A percentile compares a stretch with the other conserved stretches of the same genome.
Evolutionary conservation across 139 green algal genomes (phyloP).

Genomic region (Picochlorum costavermella): DNA sequence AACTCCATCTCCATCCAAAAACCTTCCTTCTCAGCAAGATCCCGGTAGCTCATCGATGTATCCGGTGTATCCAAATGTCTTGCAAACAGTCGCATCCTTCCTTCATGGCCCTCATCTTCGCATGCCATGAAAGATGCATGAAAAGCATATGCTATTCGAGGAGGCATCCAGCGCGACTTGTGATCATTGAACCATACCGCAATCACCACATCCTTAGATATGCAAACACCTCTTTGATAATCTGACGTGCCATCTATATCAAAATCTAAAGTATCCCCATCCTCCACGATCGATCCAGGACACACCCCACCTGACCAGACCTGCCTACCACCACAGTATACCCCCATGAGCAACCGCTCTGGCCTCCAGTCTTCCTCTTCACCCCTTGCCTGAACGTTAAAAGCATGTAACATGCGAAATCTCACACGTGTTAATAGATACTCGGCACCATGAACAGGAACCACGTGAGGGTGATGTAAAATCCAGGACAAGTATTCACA

Average conservation of each 20-base stretch:
- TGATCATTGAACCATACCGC: conserved; percentile 40
- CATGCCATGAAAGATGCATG: conserved; percentile 32
- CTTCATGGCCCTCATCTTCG: background rate
- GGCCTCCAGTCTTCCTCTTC: background rate
- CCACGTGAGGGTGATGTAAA: conserved; percentile 14
- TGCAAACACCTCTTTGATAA: conserved; percentile 1
- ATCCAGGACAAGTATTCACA: conserved; percentile 22
- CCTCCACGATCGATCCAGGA: conserved; percentile 3
- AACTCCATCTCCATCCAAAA: conserved; percentile 40
- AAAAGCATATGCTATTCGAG: conserved; percentile 34
- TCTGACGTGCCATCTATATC: conserved; percentile 4
- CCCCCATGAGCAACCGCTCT: conserved; percentile 13
- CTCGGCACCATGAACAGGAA: conserved; percentile 10
- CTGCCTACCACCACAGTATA: conserved; percentile 25
- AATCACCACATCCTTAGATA: conserved; percentile 30
- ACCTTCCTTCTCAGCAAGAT: conserved; percentile 25
- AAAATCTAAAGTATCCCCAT: conserved; percentile 6
- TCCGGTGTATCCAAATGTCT: background rate
- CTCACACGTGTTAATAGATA: conserved; percentile 1
- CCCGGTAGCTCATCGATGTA: conserved; percentile 5
- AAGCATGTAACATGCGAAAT: conserved; percentile 16
- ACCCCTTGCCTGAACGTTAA: background rate
- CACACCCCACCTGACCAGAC: conserved; percentile 19
- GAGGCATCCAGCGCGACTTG: conserved; percentile 23
- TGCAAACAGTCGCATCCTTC: background rate